Percentiles rank a stretch among this genome's conserved stretches.
Conservation (phyloP, 805 yeast genomes). For the Starmerella stellata region DNA sequence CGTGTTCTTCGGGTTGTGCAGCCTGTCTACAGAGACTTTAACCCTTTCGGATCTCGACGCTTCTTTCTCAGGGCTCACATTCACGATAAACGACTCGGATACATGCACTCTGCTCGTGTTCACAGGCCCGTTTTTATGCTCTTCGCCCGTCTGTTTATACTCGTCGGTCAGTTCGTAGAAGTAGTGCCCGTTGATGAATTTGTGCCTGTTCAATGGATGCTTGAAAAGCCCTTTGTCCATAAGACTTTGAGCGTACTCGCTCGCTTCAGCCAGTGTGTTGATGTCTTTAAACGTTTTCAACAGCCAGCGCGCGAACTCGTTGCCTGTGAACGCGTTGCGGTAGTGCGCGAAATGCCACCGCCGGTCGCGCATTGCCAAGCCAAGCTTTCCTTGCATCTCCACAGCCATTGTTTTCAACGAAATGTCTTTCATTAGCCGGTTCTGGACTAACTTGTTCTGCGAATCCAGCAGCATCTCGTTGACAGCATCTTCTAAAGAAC, state of each 20-base stretch:
- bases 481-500: constrained; percentile 53
- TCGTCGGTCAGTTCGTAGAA: constrained; percentile 57
- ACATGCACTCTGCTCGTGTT: constrained; percentile 6
- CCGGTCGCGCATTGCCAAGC: constrained; percentile 54
- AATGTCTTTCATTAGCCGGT: constrained; percentile 22
- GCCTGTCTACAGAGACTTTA: constrained; percentile 73
- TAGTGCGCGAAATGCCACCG: constrained; percentile 82
- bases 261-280: constrained; percentile 67
- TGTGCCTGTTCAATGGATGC: constrained; percentile 74
- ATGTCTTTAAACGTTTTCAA: constrained; percentile 62
- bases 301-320: constrained; percentile 74
- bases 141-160: constrained; percentile 22
- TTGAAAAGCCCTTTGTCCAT: constrained; percentile 54
- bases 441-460: constrained; percentile 7
- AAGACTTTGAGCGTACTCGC: constrained; percentile 54
- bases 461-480: constrained; percentile 31
- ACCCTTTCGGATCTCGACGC: constrained; percentile 65
- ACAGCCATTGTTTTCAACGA: constrained; percentile 37
- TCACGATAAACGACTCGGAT: constrained; percentile 12
- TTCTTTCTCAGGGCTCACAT: constrained; percentile 47
- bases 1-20: constrained; percentile 88
- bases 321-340: constrained; percentile 62
- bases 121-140: background rate
- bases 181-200: constrained; percentile 81
- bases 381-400: constrained; percentile 45